These are phyloP conservation scores for Cymbopogon flexuosus DNA, from an alignment of 202 grass and related monocot genomes.

Conservation along the genomic window DNA sequence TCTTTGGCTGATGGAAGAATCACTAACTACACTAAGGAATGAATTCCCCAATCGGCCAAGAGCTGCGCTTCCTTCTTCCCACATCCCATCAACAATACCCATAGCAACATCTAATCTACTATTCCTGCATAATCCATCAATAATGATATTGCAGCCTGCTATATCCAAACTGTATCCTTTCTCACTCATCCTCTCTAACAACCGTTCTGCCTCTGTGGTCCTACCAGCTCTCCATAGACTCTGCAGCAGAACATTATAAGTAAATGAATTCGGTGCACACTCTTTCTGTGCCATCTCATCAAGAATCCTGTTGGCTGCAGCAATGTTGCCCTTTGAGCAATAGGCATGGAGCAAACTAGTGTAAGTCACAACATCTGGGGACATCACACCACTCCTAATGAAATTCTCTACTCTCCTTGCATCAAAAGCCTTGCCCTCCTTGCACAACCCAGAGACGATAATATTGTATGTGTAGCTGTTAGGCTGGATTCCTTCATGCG, in stretches of 20 bases:
- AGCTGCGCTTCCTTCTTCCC: constrained; percentile 71
- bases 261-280: constrained; percentile 62
- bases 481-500: constrained; percentile 56
- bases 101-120: constrained; percentile 74
- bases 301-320: constrained; percentile 65
- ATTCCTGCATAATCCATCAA: constrained; percentile 77
- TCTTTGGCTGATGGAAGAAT: constrained; percentile 48
- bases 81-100: constrained; percentile 83
- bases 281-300: constrained; percentile 62
- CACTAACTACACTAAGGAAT: constrained; percentile 51
- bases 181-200: constrained; percentile 74
- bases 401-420: constrained; percentile 67
- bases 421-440: constrained; percentile 68
- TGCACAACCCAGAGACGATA: constrained; percentile 77
- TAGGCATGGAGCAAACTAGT: constrained; percentile 78
- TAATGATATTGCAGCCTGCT: constrained; percentile 86
- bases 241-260: constrained; percentile 77
- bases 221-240: constrained; percentile 84
- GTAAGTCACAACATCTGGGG: constrained; percentile 84
- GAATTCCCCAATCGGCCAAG: constrained; percentile 73
- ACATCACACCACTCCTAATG: constrained; percentile 53
- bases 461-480: constrained; percentile 86
- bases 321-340: constrained; percentile 57
- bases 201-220: constrained; percentile 53
- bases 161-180: constrained; percentile 67